These are phyloP conservation scores for Nannizzia gypsea DNA, from an alignment of 2,329 filamentous ascomycete genomes.

Conservation along the genomic window DNA sequence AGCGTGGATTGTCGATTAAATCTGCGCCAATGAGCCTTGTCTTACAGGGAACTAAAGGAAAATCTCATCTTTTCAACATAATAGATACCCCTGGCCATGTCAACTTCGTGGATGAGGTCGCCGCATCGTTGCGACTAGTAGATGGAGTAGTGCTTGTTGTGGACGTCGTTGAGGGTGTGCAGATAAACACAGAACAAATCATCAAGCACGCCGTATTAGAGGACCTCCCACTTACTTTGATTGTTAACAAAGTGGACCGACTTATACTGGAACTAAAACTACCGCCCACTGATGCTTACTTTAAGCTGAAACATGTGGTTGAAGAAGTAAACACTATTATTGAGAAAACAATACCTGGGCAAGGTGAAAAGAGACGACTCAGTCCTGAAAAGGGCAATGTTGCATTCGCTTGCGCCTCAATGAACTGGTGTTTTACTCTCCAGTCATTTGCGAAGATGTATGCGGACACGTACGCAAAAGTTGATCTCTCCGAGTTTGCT, in stretches of 20 bases:
- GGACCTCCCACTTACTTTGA: constrained; percentile 73
- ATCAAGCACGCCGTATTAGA: constrained; percentile 92
- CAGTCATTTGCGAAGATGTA: constrained; percentile 96
- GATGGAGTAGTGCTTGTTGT: constrained; percentile 90
- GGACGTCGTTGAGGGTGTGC: constrained; percentile 97
- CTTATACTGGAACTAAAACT: constrained; percentile 89
- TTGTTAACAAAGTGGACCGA: constrained; percentile 96
- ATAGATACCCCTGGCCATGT: constrained; percentile 95
- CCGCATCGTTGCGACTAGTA: constrained; percentile 70
- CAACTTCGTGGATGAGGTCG: constrained; percentile 96
- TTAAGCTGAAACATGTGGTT: constrained; percentile 97
- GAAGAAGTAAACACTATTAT: constrained; percentile 97
- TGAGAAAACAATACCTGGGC: constrained; percentile 70
- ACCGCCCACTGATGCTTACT: constrained; percentile 90
- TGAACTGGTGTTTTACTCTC: constrained; percentile 95
- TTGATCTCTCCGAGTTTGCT: constrained; percentile 74
- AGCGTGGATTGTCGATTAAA: constrained; percentile 85
- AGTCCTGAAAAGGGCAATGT: constrained; percentile 97
- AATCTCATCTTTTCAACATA: constrained; percentile 90
- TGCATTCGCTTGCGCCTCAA: constrained; percentile 83
- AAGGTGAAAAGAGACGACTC: constrained; percentile 65
- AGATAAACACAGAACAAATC: constrained; percentile 91
- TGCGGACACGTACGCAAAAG: constrained; percentile 68
- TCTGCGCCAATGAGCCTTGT: constrained; percentile 88
- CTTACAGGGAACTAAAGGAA: constrained; percentile 74